Percentiles rank a stretch among this genome's conserved stretches.
phyloP scores from a whole-genome alignment of 2,329 filamentous ascomycete species.

The Huntiella moniliformis region DNA sequence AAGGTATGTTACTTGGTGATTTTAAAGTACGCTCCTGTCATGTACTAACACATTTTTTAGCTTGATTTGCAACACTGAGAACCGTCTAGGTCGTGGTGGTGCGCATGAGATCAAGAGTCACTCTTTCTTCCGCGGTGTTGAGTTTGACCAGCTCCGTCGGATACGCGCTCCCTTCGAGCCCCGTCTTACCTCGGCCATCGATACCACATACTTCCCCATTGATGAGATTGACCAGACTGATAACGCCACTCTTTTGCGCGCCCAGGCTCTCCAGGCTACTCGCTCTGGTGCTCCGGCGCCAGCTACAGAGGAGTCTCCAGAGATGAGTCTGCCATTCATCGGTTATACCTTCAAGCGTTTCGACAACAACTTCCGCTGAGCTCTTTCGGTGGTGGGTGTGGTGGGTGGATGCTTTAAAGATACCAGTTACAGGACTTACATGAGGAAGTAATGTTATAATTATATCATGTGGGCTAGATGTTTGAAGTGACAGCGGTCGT shows the following conservation, averaged over 20 bases:
- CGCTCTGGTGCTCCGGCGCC: conserved; percentile 18
- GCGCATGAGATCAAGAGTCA: conserved; percentile 87
- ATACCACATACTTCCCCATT: conserved; percentile 96
- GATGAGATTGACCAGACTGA: conserved; percentile 97
- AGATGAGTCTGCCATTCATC: conserved; percentile 81
- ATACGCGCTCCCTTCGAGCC: conserved; percentile 96
- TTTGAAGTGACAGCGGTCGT: too few species aligned
- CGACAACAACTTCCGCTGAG: conserved; percentile 46
- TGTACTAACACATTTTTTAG: conserved; percentile 25
- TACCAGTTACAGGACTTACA: too few species aligned
- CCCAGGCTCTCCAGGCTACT: conserved; percentile 56
- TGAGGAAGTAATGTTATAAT: too few species aligned
- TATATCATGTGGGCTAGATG: too few species aligned
- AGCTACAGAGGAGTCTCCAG: conserved; percentile 51
- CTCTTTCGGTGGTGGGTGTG: conserved; percentile 12
- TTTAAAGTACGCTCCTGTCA: not conserved
- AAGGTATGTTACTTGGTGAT: conserved; percentile 38
- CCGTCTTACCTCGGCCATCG: conserved; percentile 76
- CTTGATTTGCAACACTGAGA: conserved; percentile 83
- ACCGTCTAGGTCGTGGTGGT: conserved; percentile 71
- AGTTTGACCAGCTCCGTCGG: conserved; percentile 78
- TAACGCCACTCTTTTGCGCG: conserved; percentile 70
- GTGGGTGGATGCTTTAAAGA: too few species aligned
- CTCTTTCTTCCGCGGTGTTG: conserved; percentile 88
- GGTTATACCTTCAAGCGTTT: conserved; percentile 96